These are phyloP conservation scores for Pseudonitzschia pungens DNA, from an alignment of 108 stramenopile species.

Conservation along the genomic window DNA sequence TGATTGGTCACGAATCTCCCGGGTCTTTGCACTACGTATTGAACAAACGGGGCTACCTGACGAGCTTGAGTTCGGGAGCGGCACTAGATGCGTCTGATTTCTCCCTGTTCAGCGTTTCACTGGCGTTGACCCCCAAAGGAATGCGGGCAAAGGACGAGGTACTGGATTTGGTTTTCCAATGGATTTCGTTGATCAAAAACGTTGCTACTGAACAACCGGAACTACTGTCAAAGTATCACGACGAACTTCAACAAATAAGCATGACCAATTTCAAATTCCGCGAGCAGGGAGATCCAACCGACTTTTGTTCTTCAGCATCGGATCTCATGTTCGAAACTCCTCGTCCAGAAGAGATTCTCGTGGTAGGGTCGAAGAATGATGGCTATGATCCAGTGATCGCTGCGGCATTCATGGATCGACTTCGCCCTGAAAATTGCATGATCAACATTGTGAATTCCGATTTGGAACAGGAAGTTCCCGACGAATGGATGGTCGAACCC, in stretches of 20 bases:
- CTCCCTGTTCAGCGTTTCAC: slow-evolving; percentile 59
- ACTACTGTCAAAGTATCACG: slow-evolving; percentile 63
- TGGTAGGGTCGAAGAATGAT: slow-evolving; percentile 45
- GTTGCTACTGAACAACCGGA: slow-evolving; percentile 49
- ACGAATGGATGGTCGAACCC: slow-evolving; percentile 71
- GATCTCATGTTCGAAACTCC: slow-evolving; percentile 68
- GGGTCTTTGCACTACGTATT: slow-evolving; percentile 86
- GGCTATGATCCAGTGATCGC: slow-evolving; percentile 60
- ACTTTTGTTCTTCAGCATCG: slow-evolving; percentile 74
- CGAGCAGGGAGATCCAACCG: slow-evolving; percentile 80
- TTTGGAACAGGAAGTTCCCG: slow-evolving; percentile 45
- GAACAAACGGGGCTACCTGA: slow-evolving; percentile 71
- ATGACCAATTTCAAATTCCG: slow-evolving; percentile 72
- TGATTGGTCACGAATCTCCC: slow-evolving; percentile 96
- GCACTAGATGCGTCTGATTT: slow-evolving; percentile 73
- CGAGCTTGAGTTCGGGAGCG: slow-evolving; percentile 75
- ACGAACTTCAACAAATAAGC: slow-evolving; percentile 72
- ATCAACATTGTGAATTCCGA: slow-evolving; percentile 63
- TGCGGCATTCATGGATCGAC: slow-evolving; percentile 69
- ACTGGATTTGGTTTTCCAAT: slow-evolving; percentile 73
- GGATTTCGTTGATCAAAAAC: slow-evolving; percentile 72
- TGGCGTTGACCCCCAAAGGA: slow-evolving; percentile 82
- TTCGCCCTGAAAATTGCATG: slow-evolving; percentile 75
- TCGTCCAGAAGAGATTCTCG: slow-evolving; percentile 47
- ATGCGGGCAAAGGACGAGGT: slow-evolving; percentile 70